Conservation (phyloP, 768 basidiomycete species). For the Lentinula sp. region DNA sequence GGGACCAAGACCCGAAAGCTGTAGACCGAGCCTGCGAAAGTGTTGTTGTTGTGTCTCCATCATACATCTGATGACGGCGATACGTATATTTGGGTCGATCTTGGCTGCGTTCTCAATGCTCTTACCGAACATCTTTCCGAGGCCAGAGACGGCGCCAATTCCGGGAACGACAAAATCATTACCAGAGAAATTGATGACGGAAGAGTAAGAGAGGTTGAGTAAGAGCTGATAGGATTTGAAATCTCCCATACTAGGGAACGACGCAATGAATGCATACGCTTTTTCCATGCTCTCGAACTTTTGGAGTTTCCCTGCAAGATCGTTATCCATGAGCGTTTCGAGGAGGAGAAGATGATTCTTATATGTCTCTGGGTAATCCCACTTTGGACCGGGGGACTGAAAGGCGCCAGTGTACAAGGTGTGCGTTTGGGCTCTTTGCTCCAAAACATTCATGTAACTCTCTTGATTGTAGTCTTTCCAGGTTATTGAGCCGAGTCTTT, state of each 20-base stretch:
- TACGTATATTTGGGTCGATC: slow-evolving; percentile 15
- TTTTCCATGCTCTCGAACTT: slow-evolving; percentile 54
- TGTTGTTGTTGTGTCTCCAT: slow-evolving; percentile 52
- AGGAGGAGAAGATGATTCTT: slow-evolving; percentile 62
- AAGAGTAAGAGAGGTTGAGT: slow-evolving; percentile 52
- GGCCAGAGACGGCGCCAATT: slow-evolving; percentile 58
- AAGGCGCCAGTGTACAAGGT: slow-evolving; percentile 68
- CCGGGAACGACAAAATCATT: slow-evolving; percentile 69
- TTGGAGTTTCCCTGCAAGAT: slow-evolving; percentile 43
- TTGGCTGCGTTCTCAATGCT: slow-evolving; percentile 26
- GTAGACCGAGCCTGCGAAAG: slow-evolving; percentile 52
- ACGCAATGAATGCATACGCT: slow-evolving; percentile 51
- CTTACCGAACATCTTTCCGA: slow-evolving; percentile 60
- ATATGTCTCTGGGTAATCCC: slow-evolving; percentile 38
- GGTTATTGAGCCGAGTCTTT: slow-evolving; percentile 49
- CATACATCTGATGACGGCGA: slow-evolving; percentile 61
- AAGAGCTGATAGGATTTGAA: slow-evolving; percentile 71
- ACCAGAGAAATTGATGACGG: slow-evolving; percentile 53
- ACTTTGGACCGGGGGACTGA: slow-evolving; percentile 62
- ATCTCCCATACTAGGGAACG: slow-evolving; percentile 67
- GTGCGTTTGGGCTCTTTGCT: slow-evolving; percentile 22
- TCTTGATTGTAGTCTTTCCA: slow-evolving; percentile 53
- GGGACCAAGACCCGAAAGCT: slow-evolving; percentile 47
- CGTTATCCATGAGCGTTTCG: slow-evolving; percentile 51
- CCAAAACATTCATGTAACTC: slow-evolving; percentile 49